Evolutionary conservation across 805 yeast genomes (phyloP), one percentile per base, ranked within the genome.

Genomic region (Kodamaea laetipori): DNA sequence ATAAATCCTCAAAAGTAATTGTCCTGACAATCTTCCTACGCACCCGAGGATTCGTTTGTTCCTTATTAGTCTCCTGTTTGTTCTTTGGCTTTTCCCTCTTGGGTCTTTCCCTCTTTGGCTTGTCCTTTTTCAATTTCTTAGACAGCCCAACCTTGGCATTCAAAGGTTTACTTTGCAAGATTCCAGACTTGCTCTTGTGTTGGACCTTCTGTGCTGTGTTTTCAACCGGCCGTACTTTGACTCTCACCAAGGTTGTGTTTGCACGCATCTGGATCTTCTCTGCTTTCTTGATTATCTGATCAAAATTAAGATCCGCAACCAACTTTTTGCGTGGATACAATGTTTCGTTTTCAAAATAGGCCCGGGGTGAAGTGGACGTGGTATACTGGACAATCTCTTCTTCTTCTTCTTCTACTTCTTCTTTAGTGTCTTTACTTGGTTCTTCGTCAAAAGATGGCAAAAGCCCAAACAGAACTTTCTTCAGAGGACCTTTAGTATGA

Each of bases 221-320:
- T 8, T 27, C 31, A 27, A 27, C 13, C 34, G 9, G 34, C 17
- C 34, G 17, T 6, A 30, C 19, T 6, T n/a, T 30, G 17, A 30
- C 34, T 6, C 6, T 30, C 34, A 30, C 34, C 18, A 30, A 4
- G 9, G 34, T 28, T 12, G 34, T 28, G 30, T 26, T 26, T 11
- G 10, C 30, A 15, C 8, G 41, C 21, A 28, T 24, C 19, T 28
- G 35, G 6, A 42, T 39, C 25, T 41, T 48, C 9, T 48, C 47
- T 11, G 56, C 56, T 40, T 55, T 55, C 13, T 49, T 49, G 18
- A 63, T 44, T n/a, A 63, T 60, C 42, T 63, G 64, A 23, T 56
- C 58, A 32, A 63, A 61, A 37, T 60, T 53, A 28, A 63, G 45
- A 28, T 59, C 58, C 1, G 66, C 66, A 12, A 63, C 66, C 15